Evolutionary conservation across 768 basidiomycete species (phyloP), one percentile per base, ranked within the genome.

Genomic region (Lanmaoa rubissima): DNA sequence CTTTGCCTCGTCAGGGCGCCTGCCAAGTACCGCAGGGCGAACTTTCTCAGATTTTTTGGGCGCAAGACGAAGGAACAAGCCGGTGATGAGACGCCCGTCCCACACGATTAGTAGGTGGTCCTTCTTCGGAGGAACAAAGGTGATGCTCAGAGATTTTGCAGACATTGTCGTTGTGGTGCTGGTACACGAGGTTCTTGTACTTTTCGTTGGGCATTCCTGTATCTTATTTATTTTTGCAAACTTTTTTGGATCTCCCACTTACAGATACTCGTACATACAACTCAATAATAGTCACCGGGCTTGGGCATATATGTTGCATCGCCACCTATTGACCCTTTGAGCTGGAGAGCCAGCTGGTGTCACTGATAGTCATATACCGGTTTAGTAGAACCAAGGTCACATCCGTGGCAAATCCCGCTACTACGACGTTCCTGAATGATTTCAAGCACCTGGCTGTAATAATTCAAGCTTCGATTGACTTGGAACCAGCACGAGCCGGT

Each of bases 1-100:
- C 36, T 65, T 0, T 69, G 68, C 53, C 63, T 68, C 5, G 59
- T 68, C 38, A 65, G 67, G 40, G 67, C 52, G 16, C 43, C 60
- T 31, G 62, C 58, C 8, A 67, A 60, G 51, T 59, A 57, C 38
- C 57, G 59, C 19, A 58, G 44, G 38, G 41, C 14, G 14, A 57
- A 40, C 32, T 13, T 69, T 31, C 46, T 70, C 26, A 57, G 38
- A 35, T 51, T 65, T 28, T 61, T 65, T 31, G 46, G 50, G 35
- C 66, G 61, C 24, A 56, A 28, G 21, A 28, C 28, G 5, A 70
- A 34, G 47, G 60, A 53, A 17, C 47, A 51, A 34, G n/a, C 16
- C 7, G 43, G 3, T 31, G 61, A 55, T 26, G 52, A 59, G 24
- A 53, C 43, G 13, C 7, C 2, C 31, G 34, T 5, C 16, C 12